Conservation (phyloP, 371 early-diverging fungal genomes). For the Sporodiniella umbellata region DNA sequence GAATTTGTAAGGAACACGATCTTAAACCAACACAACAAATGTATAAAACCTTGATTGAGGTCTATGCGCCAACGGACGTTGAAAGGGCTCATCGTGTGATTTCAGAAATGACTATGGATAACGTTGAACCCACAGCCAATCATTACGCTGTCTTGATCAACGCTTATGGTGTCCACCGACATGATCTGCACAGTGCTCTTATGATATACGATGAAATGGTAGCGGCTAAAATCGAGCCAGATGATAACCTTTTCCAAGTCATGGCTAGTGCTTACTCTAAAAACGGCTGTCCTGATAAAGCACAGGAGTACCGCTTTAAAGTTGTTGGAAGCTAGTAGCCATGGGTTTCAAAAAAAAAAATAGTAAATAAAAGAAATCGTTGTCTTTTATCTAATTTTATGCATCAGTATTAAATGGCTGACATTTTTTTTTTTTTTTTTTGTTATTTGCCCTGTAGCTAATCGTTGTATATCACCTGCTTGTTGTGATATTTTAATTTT, state of each 20-base stretch:
- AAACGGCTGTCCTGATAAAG: background rate
- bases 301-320: background rate
- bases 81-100: slow-evolving; percentile 42
- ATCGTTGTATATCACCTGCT: no score
- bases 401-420: no score
- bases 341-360: background rate
- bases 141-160: slow-evolving; percentile 53
- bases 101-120: slow-evolving; percentile 37
- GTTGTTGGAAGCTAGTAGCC: background rate
- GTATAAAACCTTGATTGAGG: slow-evolving; percentile 49
- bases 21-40: slow-evolving; percentile 49
- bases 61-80: slow-evolving; percentile 52
- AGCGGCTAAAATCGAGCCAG: slow-evolving; percentile 28
- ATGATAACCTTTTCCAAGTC: slow-evolving; percentile 48
- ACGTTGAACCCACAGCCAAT: slow-evolving; percentile 33
- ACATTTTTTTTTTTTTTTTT: no score
- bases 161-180: slow-evolving; percentile 49
- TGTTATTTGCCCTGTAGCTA: no score
- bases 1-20: slow-evolving; percentile 29
- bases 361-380: no score
- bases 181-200: slow-evolving; percentile 40
- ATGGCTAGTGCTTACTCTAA: background rate
- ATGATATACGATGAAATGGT: slow-evolving; percentile 39
- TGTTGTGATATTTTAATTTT: no score
- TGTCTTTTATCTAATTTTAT: no score